Evolutionary conservation across 495 filamentous ascomycete species (phyloP).

Genomic region (Hypomontagnella monticulosa): DNA sequence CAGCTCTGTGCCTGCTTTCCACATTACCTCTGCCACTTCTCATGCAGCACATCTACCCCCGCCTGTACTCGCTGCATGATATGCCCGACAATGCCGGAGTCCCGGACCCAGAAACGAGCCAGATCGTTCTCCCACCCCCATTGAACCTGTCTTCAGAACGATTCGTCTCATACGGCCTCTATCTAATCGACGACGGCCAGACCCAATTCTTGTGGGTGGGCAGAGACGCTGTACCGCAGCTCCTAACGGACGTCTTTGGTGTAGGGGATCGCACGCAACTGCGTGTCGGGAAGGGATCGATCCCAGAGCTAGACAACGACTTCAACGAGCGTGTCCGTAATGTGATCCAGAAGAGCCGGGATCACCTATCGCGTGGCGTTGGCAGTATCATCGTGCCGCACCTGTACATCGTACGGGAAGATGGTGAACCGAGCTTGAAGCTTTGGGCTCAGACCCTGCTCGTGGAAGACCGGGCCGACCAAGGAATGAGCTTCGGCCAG

Average conservation of each 20-base stretch:
- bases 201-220: slow-evolving; percentile 99
- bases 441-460: slow-evolving; percentile 96
- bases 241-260: slow-evolving; percentile 90
- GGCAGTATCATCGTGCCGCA: slow-evolving; percentile 92
- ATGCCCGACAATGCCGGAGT: slow-evolving; percentile 96
- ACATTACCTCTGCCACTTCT: slow-evolving; percentile 90
- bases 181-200: slow-evolving; percentile 96
- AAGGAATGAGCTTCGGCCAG: slow-evolving; percentile 88
- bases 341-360: slow-evolving; percentile 89
- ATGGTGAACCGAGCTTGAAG: slow-evolving; percentile 93
- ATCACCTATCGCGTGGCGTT: slow-evolving; percentile 83
- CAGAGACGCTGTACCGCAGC: slow-evolving; percentile 88
- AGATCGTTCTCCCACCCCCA: slow-evolving; percentile 85
- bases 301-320: slow-evolving; percentile 91
- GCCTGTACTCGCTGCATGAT: slow-evolving; percentile 92
- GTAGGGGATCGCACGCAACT: slow-evolving; percentile 79
- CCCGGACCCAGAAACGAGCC: slow-evolving; percentile 83
- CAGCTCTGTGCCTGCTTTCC: slow-evolving; percentile 89
- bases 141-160: slow-evolving; percentile 88
- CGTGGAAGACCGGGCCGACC: slow-evolving; percentile 94
- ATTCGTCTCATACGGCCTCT: slow-evolving; percentile 92
- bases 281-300: slow-evolving; percentile 86
- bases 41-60: slow-evolving; percentile 97
- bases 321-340: slow-evolving; percentile 94
- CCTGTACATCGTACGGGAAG: slow-evolving; percentile 91